phyloP scores from a whole-genome alignment of 2,329 filamentous ascomycete genomes.

The Neophaeococcomyces aloes region DNA sequence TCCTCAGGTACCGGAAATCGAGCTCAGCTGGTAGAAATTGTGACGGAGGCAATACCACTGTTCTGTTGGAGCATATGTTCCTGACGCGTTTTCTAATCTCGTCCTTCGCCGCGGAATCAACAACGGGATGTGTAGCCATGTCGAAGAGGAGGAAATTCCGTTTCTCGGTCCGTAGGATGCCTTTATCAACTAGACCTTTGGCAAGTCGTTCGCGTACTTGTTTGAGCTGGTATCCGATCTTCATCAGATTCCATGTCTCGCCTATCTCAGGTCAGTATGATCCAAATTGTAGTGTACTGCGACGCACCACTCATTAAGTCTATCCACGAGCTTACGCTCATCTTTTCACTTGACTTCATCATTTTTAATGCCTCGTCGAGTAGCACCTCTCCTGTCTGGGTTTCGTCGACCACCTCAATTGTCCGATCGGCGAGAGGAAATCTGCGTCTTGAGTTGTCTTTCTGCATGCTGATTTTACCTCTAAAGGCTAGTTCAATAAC shows the following conservation, averaged over 20 bases:
- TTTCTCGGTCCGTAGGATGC: conserved; percentile 95
- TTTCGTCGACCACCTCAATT: conserved; percentile 96
- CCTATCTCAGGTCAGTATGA: conserved; percentile 43
- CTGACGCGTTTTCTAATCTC: conserved; percentile 89
- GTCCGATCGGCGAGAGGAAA: conserved; percentile 87
- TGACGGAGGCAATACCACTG: conserved; percentile 74
- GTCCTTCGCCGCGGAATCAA: conserved; percentile 92
- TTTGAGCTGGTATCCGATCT: conserved; percentile 98
- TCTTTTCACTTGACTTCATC: conserved; percentile 99
- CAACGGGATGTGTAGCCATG: conserved; percentile 97
- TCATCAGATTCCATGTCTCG: conserved; percentile 99
- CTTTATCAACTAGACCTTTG: conserved; percentile 97
- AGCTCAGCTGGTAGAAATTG: conserved; percentile 89
- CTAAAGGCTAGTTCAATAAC: conserved; percentile 95
- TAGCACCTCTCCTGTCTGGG: conserved; percentile 89
- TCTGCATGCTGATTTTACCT: conserved; percentile 96
- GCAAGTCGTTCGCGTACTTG: conserved; percentile 95
- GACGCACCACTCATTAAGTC: conserved; percentile 90
- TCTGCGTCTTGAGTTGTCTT: conserved; percentile 79
- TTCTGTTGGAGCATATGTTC: conserved; percentile 85
- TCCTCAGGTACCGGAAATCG: conserved; percentile 86
- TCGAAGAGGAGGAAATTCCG: conserved; percentile 99
- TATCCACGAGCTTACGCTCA: conserved; percentile 99
- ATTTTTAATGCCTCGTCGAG: conserved; percentile 97
- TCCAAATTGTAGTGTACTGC: not conserved